Evolutionary conservation across 2,329 filamentous ascomycete genomes (phyloP).

Genomic region (Malbranchea cinnamomea): DNA sequence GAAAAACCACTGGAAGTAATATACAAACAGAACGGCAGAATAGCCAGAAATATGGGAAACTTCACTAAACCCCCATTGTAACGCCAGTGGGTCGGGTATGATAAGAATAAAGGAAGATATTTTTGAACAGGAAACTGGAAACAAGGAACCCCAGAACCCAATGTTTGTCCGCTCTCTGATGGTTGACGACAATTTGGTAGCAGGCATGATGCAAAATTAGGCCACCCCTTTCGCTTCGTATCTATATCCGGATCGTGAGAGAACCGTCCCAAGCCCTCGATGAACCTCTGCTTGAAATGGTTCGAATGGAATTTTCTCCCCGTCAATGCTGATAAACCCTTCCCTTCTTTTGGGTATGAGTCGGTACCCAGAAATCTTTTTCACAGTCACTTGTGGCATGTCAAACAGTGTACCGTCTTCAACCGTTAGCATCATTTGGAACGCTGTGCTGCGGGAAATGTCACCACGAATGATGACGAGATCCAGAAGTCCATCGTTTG

Average conservation of each 20-base stretch:
- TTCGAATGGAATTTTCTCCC: conserved; percentile 72
- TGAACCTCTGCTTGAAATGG: conserved; percentile 89
- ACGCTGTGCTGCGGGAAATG: conserved; percentile 48
- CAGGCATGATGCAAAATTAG: too few relatives aligned
- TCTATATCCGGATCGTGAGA: conserved; percentile 55
- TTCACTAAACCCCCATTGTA: too few relatives aligned
- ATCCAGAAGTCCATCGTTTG: conserved; percentile 75
- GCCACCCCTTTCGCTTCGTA: conserved; percentile 46
- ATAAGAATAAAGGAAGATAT: too few relatives aligned
- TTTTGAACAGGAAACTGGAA: too few relatives aligned
- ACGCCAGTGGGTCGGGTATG: too few relatives aligned
- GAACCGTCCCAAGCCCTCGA: conserved; percentile 63
- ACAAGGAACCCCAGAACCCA: too few relatives aligned
- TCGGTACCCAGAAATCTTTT: conserved; percentile 76
- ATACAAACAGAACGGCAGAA: too few relatives aligned
- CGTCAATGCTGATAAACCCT: conserved; percentile 89
- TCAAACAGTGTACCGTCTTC: conserved; percentile 67
- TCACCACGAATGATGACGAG: conserved; percentile 67
- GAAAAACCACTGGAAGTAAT: too few relatives aligned
- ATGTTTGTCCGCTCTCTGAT: too few relatives aligned
- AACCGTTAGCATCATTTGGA: conserved; percentile 57
- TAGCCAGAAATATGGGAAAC: too few relatives aligned
- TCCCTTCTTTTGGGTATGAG: conserved; percentile 60
- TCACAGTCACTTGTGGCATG: conserved; percentile 59
- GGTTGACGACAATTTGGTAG: too few relatives aligned